Evolutionary conservation across 139 green algal genomes (phyloP).

Genomic region (Coelastrella sp.): DNA sequence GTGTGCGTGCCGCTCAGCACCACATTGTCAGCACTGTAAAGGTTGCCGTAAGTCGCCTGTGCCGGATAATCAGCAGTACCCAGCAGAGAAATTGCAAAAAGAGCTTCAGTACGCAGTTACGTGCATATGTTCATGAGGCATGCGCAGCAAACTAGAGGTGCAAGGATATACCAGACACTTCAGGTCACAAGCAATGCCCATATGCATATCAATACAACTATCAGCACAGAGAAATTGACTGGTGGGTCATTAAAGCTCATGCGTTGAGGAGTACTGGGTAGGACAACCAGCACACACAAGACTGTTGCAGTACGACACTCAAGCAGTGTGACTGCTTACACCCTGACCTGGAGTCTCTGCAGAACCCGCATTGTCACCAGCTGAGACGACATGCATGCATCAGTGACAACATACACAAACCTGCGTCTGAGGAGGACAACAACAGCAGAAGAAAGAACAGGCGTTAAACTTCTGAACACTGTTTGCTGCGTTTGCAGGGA

Average conservation of each 20-base stretch:
- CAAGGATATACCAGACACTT: no score
- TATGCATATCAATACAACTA: no score
- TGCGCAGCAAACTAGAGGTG: neutral
- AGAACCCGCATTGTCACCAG: slow-evolving; percentile 81
- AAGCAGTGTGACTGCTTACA: no score
- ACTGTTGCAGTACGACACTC: no score
- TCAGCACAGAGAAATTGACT: no score
- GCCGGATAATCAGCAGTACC: neutral
- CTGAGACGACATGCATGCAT: slow-evolving; percentile 91
- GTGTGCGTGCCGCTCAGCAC: slow-evolving; percentile 89
- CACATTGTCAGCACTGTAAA: slow-evolving; percentile 85
- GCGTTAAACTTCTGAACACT: neutral
- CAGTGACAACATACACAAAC: slow-evolving; percentile 85
- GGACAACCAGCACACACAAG: no score
- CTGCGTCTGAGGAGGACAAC: slow-evolving; percentile 56
- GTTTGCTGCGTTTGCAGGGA: neutral
- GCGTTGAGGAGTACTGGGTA: no score
- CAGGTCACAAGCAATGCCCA: no score
- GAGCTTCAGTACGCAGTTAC: neutral
- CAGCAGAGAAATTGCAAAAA: neutral
- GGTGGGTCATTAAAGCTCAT: no score
- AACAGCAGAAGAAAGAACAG: neutral
- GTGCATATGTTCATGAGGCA: neutral
- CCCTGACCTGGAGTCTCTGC: slow-evolving; percentile 62
- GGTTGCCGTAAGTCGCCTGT: slow-evolving; percentile 67